These are phyloP conservation scores for Grosmannia serpens DNA, from an alignment of 2,329 filamentous ascomycete genomes.

Conservation along the genomic window DNA sequence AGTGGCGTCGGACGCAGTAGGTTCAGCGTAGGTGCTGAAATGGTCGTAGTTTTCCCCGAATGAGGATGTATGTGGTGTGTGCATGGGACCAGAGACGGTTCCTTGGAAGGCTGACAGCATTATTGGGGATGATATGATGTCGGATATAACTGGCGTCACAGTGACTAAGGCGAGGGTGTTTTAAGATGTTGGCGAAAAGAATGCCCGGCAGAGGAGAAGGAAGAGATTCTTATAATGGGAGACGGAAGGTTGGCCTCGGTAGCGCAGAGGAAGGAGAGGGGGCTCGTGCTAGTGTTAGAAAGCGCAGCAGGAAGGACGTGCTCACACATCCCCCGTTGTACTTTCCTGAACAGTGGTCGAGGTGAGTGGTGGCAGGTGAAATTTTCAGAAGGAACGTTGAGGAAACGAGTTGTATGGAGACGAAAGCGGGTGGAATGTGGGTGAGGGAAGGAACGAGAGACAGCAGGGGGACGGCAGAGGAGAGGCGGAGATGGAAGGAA, in stretches of 20 bases:
- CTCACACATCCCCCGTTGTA: not conserved
- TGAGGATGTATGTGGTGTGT: not conserved
- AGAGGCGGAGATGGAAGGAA: too few relatives aligned
- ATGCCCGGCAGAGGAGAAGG: not conserved
- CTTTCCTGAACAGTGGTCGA: not conserved
- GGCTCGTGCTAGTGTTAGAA: not conserved
- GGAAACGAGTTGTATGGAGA: too few relatives aligned
- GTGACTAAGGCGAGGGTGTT: too few relatives aligned
- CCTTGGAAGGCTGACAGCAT: too few relatives aligned
- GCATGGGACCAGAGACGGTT: not conserved
- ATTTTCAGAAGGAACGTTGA: too few relatives aligned
- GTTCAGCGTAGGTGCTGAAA: constrained; percentile 23
- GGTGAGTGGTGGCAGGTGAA: too few relatives aligned
- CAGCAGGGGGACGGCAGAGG: too few relatives aligned
- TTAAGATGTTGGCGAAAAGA: not conserved
- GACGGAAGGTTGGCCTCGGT: not conserved
- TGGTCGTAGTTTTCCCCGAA: not conserved
- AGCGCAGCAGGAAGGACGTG: not conserved
- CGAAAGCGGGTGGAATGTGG: too few relatives aligned
- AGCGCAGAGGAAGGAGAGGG: not conserved
- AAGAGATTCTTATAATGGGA: not conserved
- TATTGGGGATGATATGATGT: too few relatives aligned
- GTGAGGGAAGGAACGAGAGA: too few relatives aligned
- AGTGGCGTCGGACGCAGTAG: constrained; percentile 14
- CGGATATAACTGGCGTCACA: too few relatives aligned